Base-by-base conservation (phyloP, 495 filamentous ascomycete genomes). In the Cercophora scortea region DNA sequence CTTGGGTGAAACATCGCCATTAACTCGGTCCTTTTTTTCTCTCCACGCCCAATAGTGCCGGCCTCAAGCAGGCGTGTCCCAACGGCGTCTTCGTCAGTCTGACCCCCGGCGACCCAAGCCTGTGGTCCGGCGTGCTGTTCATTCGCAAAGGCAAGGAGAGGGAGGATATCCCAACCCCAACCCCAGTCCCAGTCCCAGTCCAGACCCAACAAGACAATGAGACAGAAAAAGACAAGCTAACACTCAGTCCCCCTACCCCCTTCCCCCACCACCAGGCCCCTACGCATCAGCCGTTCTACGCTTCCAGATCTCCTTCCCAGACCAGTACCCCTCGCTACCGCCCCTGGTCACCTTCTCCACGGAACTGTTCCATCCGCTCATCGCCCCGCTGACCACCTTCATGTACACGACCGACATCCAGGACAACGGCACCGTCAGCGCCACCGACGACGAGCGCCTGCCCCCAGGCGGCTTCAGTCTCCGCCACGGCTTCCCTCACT, bases 351-450 rank as follows among this genome's bases (percentile, higher is more conserved):
- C 83, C 40, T 95, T 98, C 65, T 74, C 80, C 32, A 93, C 87
- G 42, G 92, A 96, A 58, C 83, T 96, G 48, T 98, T 96, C 66
- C 92, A 98, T 68, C 93, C 92, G 11, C 77, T 98, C 25, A 83
- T 97, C 60, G 86, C 90, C 3, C 89, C 92, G 16, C 75, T 92
- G 12, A 95, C 89, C 6, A 94, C 89, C 3, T 89, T 94, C 67
- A 91, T 89, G 53, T 93, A 92, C 71, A 85, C 87, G 44, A 89
- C 87, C 18, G 81, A 84, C 53, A 78, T 84, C 6, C 75, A 84
- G 33, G 76, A 80, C 48, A 82, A 71, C 25, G 87, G 86, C 32
- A 88, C 87, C 0, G 84, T 87, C 41, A 90, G 87, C 63, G 86
- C 88, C 11, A 83, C 82, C 8, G 89, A 94, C 61, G 85, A 87